Evolutionary conservation across 106 monocot genomes (phyloP), one percentile per base, ranked within the genome.

Genomic region (Triglochin maritima): DNA sequence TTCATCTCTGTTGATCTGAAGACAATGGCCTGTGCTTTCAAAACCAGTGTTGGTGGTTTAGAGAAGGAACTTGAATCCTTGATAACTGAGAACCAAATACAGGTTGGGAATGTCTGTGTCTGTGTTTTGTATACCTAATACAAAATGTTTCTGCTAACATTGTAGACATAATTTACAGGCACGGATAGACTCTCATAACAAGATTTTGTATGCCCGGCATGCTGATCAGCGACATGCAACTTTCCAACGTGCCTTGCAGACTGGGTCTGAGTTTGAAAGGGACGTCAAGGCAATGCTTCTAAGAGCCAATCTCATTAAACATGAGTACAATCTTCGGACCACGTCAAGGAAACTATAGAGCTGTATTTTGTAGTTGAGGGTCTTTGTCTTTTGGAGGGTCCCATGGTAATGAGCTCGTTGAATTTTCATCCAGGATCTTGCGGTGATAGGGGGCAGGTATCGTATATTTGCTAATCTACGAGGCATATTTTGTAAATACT

Each of bases 21-120:
- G 67, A 86, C 72, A 12, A 96, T 96, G 96, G 96, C 96, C 48
- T 69, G 54, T 70, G 96, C 96, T 49, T 96, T 96, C 71, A 96
- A 87, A 55, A 96, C 96, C 11, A 77, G 45, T 70, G 80, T 96
- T 56, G n/a, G 72, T 62, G 86, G 78, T 44, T 71, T 96, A 60
- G 87, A 91, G 80, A 96, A 91, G 65, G 96, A 96, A 64, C 85
- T 96, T 11, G 96, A 85, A 69, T 87, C 85, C 43, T 78, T 96
- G 83, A 96, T 96, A 61, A 96, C 91, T 7, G 78, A 86, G 5
- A 78, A 88, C 76, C 90, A 91, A 64, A 96, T 96, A 50, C 90
- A 96, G 74, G 96, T 84, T 52, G 13, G 29, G 29, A 29, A 29
- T 29, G 29, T 29, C 29, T 29, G 29, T 29, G 29, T 29, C 29